These are phyloP conservation scores for Saccharomyces pastorianus DNA, from an alignment of 1,139 yeast genomes.

Conservation along the genomic window DNA sequence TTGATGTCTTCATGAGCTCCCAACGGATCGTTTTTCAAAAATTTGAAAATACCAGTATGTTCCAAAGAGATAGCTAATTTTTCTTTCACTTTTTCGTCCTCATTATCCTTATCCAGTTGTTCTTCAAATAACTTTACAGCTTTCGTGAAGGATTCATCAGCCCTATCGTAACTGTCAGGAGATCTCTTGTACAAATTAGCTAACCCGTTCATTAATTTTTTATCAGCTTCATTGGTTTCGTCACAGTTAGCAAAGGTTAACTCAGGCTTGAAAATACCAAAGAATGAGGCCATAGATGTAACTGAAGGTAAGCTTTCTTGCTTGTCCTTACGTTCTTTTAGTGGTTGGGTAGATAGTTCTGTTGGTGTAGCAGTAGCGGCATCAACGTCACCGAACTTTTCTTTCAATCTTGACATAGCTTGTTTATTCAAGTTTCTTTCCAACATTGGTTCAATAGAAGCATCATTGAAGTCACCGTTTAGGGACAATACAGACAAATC, in stretches of 20 bases:
- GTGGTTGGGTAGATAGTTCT: neutral
- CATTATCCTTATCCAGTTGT: slow-evolving; percentile 29
- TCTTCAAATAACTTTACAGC: slow-evolving; percentile 53
- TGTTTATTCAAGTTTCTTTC: slow-evolving; percentile 81
- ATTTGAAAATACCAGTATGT: slow-evolving; percentile 73
- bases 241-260: slow-evolving; percentile 27
- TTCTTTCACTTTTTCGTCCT: slow-evolving; percentile 31
- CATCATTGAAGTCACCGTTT: slow-evolving; percentile 71
- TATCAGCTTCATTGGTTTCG: slow-evolving; percentile 52
- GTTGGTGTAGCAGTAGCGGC: neutral
- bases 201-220: slow-evolving; percentile 61
- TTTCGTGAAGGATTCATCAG: slow-evolving; percentile 59
- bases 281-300: slow-evolving; percentile 76
- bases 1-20: slow-evolving; percentile 54
- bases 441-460: slow-evolving; percentile 68
- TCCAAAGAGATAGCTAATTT: slow-evolving; percentile 71
- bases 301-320: slow-evolving; percentile 62
- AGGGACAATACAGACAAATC: slow-evolving; percentile 82
- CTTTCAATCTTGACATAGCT: slow-evolving; percentile 59
- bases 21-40: slow-evolving; percentile 67
- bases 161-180: slow-evolving; percentile 63
- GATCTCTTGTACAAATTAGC: slow-evolving; percentile 56
- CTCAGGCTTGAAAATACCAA: slow-evolving; percentile 47
- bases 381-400: slow-evolving; percentile 44
- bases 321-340: slow-evolving; percentile 24